Evolutionary conservation across 2,329 filamentous ascomycete genomes (phyloP), one percentile per base, ranked within the genome.

Genomic region (Fusarium sp.): DNA sequence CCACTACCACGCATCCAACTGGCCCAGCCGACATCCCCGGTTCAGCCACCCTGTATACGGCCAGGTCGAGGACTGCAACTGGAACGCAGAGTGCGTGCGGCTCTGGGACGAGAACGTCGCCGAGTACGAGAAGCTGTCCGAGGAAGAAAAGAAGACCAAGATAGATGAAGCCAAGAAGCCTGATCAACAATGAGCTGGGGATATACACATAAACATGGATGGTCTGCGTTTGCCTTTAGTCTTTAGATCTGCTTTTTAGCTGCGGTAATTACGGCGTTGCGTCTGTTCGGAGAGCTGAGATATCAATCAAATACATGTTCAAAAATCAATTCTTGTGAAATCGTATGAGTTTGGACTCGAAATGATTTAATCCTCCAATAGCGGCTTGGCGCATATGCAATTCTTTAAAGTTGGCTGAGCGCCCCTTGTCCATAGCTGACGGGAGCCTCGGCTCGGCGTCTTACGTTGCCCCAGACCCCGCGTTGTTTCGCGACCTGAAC

Each of bases 1-100:
- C 76, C 90, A 93, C 78, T 94, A 92, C 74, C 91, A 93, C 77
- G 91, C 91, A 1, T 93, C 90, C 2, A 87, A 89, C 63, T 93
- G 91, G 91, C 91, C 91, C 3, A 87, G 86, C 55, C 83, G 83
- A 3, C 91, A 93, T 75, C 90, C 89, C 2, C 84, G 91, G 31
- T 91, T 86, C 80, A 89, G 83, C 48, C 91, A 93, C 76, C 90
- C 90, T 1, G 87, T 90, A 56, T 92, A 90, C 73, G 91, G 90
- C 7, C 89, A 92, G 77, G 90, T 93, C 0, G 91, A 93, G 76
- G 83, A 86, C 69, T 93, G 91, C 79, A 93, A 93, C 74, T 93
- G 91, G 91, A 85, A 89, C 44, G 77, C 82, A 6, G 86, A 89
- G 6, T 93, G 91, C 71, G 89, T 93, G 11, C 82, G 81, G 28